Base-by-base conservation (phyloP, 345 rosid species). In the Physaria fendleri region DNA sequence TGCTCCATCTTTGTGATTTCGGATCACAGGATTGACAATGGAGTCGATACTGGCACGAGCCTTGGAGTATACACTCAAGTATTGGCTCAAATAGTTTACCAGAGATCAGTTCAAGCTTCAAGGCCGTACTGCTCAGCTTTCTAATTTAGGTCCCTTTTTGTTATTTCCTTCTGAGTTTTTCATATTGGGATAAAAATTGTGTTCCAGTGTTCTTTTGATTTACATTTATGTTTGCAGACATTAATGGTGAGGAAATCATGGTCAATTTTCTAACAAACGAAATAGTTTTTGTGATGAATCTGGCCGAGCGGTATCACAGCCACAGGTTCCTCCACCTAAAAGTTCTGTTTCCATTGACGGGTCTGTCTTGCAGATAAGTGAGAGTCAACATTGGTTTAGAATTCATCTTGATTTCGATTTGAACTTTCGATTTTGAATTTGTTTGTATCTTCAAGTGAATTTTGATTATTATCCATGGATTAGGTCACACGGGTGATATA, bases 61-160 rank as follows among this genome's bases (percentile, higher is more conserved):
- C 15, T 78, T 93, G 74, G 99, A 93, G 85, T 93, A 93, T 78
- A 93, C 97, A 11, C 88, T 93, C 58, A 93, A 89, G 90, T 89
- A 93, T 80, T 93, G 97, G 99, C 97, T 93, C 72, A 93, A 93
- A 52, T 93, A 97, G 15, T 93, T 93, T 81, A 81, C 99, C 59
- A 76, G 99, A 71, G 97, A 93, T 61, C 99, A 93, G 76, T 83
- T 93, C 73, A 85, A 85, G 84, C 79, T 93, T 64, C 96, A 93
- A 52, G 97, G 97, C 66, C 95, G 96, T 13, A 82, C 84, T 8
- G 88, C 76, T 4, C 97, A 85, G 75, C 97, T 93, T 56, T 93
- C 96, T 55, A 82, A 87, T 83, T 59, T 93, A 64, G 99, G 99
- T 81, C 22, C 3, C 3, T 13, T 10, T 29, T 20, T 2, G 0